phyloP scores from a whole-genome alignment of 768 basidiomycete genomes.

The Hypholoma sublateritium region DNA sequence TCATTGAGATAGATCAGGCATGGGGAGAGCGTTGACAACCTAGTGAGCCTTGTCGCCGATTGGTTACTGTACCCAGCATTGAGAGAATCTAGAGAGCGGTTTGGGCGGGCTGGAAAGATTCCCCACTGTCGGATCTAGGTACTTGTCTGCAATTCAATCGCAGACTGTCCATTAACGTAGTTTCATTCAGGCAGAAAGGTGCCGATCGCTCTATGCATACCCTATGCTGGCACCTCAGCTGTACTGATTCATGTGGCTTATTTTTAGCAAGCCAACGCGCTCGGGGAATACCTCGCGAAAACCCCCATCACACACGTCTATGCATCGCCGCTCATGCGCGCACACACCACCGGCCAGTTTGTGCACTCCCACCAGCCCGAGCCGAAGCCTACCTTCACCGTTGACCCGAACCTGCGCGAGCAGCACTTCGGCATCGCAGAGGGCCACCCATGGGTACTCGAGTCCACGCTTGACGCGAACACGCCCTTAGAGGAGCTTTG shows the following conservation, averaged over 20 bases:
- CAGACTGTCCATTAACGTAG: background rate
- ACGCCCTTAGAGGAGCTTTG: constrained; percentile 43
- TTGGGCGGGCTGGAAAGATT: constrained; percentile 81
- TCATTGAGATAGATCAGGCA: constrained; percentile 19
- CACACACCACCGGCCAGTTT: constrained; percentile 58
- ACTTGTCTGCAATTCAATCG: background rate
- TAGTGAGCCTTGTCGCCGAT: constrained; percentile 34
- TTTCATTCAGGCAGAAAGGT: constrained; percentile 20
- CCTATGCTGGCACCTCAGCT: too few relatives aligned
- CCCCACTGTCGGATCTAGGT: constrained; percentile 74
- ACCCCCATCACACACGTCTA: constrained; percentile 57
- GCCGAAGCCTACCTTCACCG: constrained; percentile 53
- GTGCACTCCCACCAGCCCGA: constrained; percentile 49
- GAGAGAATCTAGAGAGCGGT: constrained; percentile 32
- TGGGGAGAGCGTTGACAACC: constrained; percentile 63
- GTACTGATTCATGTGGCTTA: background rate
- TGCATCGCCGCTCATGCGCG: constrained; percentile 67
- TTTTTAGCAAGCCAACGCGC: constrained; percentile 57
- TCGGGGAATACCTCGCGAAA: constrained; percentile 52
- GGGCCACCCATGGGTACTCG: constrained; percentile 51
- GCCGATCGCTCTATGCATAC: background rate
- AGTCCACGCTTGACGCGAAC: constrained; percentile 22
- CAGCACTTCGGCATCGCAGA: constrained; percentile 75
- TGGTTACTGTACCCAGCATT: background rate
- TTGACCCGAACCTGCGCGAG: constrained; percentile 62